Percentiles rank a stretch among this genome's conserved stretches.
These are phyloP conservation scores for Gonium pectorale DNA, from an alignment of 139 green algal genomes.

Conservation along the genomic window DNA sequence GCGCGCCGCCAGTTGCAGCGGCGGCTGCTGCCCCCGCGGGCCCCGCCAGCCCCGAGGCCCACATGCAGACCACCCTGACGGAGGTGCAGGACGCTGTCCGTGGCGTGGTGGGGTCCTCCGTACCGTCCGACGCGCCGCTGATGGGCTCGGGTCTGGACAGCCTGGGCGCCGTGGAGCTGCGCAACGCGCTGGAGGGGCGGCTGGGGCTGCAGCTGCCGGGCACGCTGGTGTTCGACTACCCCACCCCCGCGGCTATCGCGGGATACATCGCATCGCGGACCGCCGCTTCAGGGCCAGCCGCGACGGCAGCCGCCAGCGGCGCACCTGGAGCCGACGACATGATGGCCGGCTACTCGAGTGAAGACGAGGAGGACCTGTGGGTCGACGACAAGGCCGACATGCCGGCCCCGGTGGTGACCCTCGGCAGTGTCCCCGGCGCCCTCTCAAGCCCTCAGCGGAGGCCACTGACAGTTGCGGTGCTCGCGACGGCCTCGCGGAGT, in stretches of 20 bases:
- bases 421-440: not conserved
- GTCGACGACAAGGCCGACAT: not conserved
- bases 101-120: constrained; percentile 32
- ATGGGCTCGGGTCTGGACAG: constrained; percentile 87
- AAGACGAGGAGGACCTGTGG: not conserved
- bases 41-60: not conserved
- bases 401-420: not conserved
- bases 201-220: constrained; percentile 68
- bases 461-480: not conserved
- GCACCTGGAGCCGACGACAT: too few species aligned
- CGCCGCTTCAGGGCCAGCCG: too few species aligned
- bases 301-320: not conserved
- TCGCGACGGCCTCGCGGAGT: not conserved
- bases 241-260: constrained; percentile 63
- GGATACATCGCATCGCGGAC: constrained; percentile 39
- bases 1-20: not conserved
- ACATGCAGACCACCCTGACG: not conserved
- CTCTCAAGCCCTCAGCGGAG: not conserved
- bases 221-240: constrained; percentile 84
- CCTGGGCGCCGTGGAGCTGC: constrained; percentile 83
- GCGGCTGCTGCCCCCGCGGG: not conserved
- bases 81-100: constrained; percentile 16
- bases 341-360: not conserved
- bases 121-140: constrained; percentile 71
- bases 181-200: constrained; percentile 72